These are phyloP conservation scores for Solanum bulbocastanum DNA, from an alignment of 257 asterid species.

Conservation along the genomic window DNA sequence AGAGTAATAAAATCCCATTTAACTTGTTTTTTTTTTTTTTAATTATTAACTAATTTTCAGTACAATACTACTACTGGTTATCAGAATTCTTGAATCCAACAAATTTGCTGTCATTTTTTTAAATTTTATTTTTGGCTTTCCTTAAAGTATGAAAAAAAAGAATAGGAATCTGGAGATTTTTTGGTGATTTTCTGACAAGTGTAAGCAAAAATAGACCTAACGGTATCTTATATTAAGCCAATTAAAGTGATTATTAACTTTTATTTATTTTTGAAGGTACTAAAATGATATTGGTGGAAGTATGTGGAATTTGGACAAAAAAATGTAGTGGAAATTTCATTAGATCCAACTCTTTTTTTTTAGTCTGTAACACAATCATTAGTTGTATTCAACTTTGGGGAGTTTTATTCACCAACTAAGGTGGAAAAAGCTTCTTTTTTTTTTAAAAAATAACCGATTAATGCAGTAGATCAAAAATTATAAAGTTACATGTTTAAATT, in stretches of 20 bases:
- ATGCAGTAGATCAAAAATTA: fast-evolving
- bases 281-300: slow-evolving; percentile 17
- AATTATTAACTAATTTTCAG: background rate
- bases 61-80: background rate
- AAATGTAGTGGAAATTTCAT: slow-evolving; percentile 38
- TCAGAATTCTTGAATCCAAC: background rate
- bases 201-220: slow-evolving; percentile 3
- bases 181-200: slow-evolving; percentile 24
- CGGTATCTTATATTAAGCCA: background rate
- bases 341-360: slow-evolving; percentile 22
- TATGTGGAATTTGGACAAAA: slow-evolving; percentile 29
- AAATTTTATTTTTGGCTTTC: background rate
- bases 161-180: slow-evolving; percentile 30
- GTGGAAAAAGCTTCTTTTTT: background rate
- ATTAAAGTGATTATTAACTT: background rate
- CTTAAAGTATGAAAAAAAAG: slow-evolving; percentile 2
- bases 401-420: background rate
- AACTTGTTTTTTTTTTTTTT: background rate
- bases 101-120: background rate
- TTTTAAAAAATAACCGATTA: fast-evolving
- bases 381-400: background rate
- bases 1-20: background rate
- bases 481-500: background rate
- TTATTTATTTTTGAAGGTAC: background rate
- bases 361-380: slow-evolving; percentile 10